phyloP scores from a whole-genome alignment of 2,329 filamentous ascomycete species.

The Fonsecaea erecta region DNA sequence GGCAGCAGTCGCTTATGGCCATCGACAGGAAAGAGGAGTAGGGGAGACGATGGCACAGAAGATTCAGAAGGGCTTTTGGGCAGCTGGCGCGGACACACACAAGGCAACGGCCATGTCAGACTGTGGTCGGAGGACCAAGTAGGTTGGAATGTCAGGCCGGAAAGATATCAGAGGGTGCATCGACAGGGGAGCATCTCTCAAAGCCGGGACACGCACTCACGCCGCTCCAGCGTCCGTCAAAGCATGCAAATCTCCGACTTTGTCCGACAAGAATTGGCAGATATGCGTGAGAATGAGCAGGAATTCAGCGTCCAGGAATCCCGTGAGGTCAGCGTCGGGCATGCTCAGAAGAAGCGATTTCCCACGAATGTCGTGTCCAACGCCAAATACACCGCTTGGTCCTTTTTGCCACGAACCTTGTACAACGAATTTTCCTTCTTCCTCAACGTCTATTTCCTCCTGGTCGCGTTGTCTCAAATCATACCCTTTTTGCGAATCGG shows the following conservation, averaged over 20 bases:
- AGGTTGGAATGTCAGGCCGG: conserved; percentile 43
- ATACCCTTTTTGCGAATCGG: conserved; percentile 89
- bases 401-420: conserved; percentile 88
- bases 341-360: conserved; percentile 73
- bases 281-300: conserved; percentile 45
- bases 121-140: conserved; percentile 54
- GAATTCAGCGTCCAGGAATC: conserved; percentile 56
- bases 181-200: conserved; percentile 16
- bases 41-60: conserved; percentile 58
- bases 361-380: conserved; percentile 93
- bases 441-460: conserved; percentile 98
- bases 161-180: conserved; percentile 13
- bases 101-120: conserved; percentile 23
- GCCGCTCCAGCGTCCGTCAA: conserved; percentile 67
- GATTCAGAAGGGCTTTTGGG: conserved; percentile 69
- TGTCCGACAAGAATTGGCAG: conserved; percentile 35
- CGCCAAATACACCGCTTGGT: conserved; percentile 95
- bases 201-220: conserved; percentile 25
- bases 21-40: conserved; percentile 25
- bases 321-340: conserved; percentile 75
- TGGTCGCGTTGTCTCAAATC: conserved; percentile 91
- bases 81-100: conserved; percentile 28
- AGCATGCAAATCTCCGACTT: conserved; percentile 40
- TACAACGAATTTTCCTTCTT: conserved; percentile 99
- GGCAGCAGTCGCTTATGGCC: conserved; percentile 39